phyloP scores from a whole-genome alignment of 192 early-diverging fungal genomes.

The Chytriomyces confervae region DNA sequence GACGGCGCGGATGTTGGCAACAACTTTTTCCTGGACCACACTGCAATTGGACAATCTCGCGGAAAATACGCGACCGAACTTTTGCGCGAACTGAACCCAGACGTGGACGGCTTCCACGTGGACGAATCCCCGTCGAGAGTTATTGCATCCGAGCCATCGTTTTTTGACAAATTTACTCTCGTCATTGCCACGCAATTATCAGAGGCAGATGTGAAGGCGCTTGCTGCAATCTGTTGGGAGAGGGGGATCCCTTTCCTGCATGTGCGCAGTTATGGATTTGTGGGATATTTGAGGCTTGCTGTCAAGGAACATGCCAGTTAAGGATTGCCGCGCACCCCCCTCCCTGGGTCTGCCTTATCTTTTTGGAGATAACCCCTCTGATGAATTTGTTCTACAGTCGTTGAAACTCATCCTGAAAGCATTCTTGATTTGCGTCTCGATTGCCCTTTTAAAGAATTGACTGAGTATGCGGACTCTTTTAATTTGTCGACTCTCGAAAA shows the following conservation, averaged over 20 bases:
- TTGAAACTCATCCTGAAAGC: conserved; percentile 85
- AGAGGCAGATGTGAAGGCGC: conserved; percentile 57
- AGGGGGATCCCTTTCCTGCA: conserved; percentile 71
- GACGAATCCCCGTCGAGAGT: conserved; percentile 46
- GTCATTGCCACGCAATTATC: conserved; percentile 75
- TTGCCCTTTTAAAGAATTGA: conserved; percentile 78
- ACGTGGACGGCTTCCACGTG: conserved; percentile 70
- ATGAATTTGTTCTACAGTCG: conserved; percentile 59
- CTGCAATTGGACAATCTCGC: conserved; percentile 67
- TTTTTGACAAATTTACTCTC: conserved; percentile 72
- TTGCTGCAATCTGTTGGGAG: conserved; percentile 71
- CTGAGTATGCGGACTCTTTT: conserved; percentile 65
- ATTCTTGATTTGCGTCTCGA: conserved; percentile 82
- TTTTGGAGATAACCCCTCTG: not conserved
- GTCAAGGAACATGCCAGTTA: conserved; percentile 82
- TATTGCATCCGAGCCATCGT: conserved; percentile 43
- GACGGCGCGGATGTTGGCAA: conserved; percentile 73
- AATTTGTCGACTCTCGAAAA: conserved; percentile 71
- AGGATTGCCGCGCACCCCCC: not conserved
- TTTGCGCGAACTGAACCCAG: conserved; percentile 87
- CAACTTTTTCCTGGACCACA: conserved; percentile 90
- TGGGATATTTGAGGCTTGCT: conserved; percentile 73
- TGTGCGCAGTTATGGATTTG: conserved; percentile 75
- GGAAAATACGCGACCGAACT: conserved; percentile 67
- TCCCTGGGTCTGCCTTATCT: conserved; percentile 12